These are phyloP conservation scores for Takashimella tepidaria DNA, from an alignment of 1,284 basidiomycete genomes.

Conservation along the genomic window DNA sequence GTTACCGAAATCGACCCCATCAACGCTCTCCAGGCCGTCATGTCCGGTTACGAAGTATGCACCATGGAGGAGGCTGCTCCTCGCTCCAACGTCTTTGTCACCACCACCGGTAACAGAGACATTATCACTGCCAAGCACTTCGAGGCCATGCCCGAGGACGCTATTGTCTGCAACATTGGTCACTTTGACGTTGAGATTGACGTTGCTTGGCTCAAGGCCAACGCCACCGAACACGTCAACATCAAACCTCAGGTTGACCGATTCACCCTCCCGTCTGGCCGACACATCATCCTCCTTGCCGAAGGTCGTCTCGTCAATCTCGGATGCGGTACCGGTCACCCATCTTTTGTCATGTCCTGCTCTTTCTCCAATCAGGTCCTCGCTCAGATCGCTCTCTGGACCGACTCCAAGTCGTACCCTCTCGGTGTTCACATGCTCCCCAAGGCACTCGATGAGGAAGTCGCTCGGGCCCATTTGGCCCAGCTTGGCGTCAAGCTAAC, in stretches of 20 bases:
- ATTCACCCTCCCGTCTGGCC: conserved; percentile 83
- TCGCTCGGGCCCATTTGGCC: conserved; percentile 87
- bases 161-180: conserved; percentile 89
- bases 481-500: conserved; percentile 94
- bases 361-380: conserved; percentile 99
- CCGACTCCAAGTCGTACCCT: conserved; percentile 71
- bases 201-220: conserved; percentile 96
- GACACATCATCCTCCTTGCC: conserved; percentile 94
- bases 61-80: conserved; percentile 96
- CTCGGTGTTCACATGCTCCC: conserved; percentile 94
- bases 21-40: conserved; percentile 98
- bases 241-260: conserved; percentile 99
- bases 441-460: conserved; percentile 98
- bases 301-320: conserved; percentile 99
- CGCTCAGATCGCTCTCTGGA: conserved; percentile 98
- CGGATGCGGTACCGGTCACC: conserved; percentile 86
- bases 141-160: conserved; percentile 91
- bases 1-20: conserved; percentile 99
- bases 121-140: conserved; percentile 96
- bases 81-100: conserved; percentile 89
- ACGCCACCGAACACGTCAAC: conserved; percentile 78
- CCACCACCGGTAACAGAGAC: conserved; percentile 97
- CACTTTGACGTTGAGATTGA: conserved; percentile 99
- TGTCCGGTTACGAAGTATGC: conserved; percentile 98
- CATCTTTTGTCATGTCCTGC: conserved; percentile 95